phyloP scores from a whole-genome alignment of 1,139 yeast genomes.

The Saccharomycopsis hybrid region DNA sequence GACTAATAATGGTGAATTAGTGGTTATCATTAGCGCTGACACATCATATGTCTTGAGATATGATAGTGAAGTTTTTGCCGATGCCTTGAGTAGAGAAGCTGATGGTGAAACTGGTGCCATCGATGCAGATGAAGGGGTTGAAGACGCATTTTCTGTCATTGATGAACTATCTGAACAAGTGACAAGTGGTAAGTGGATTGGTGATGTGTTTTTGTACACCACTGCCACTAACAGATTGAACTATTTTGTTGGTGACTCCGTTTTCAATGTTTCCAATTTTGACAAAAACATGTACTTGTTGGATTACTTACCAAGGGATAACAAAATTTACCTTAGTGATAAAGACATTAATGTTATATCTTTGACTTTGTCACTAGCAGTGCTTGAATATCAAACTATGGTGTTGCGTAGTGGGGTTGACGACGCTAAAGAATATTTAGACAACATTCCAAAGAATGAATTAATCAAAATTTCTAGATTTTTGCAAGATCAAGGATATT shows the following conservation, averaged over 20 bases:
- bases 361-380: constrained; percentile 75
- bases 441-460: constrained; percentile 59
- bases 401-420: constrained; percentile 91
- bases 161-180: constrained; percentile 77
- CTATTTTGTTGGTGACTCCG: constrained; percentile 91
- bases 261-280: constrained; percentile 87
- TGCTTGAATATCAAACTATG: constrained; percentile 90
- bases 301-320: constrained; percentile 87
- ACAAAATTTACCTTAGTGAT: constrained; percentile 83
- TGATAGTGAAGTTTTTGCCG: constrained; percentile 57
- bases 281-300: constrained; percentile 82
- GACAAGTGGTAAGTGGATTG: constrained; percentile 90
- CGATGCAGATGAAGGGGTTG: constrained; percentile 83
- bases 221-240: constrained; percentile 81
- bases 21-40: constrained; percentile 69
- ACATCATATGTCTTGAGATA: constrained; percentile 78
- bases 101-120: constrained; percentile 56
- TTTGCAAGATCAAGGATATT: constrained; percentile 85
- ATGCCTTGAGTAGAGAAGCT: constrained; percentile 53
- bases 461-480: constrained; percentile 81
- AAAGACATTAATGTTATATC: constrained; percentile 81
- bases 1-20: constrained; percentile 91
- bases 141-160: constrained; percentile 75
- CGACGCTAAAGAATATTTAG: constrained; percentile 58
- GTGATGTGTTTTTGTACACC: constrained; percentile 92